Conservation (phyloP, 2,329 filamentous ascomycete species). For the Aspergillus fischeri region DNA sequence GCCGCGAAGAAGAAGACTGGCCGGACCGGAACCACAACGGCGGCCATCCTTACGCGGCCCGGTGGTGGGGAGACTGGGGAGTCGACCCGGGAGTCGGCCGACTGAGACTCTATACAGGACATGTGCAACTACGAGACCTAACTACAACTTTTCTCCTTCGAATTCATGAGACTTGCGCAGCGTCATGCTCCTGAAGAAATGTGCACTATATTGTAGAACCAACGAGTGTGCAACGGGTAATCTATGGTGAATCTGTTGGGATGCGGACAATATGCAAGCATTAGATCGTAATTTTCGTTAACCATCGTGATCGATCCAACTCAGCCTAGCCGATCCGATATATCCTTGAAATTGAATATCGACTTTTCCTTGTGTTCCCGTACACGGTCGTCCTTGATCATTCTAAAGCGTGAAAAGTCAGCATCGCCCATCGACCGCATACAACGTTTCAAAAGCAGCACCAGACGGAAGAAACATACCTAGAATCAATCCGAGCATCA, state of each 20-base stretch:
- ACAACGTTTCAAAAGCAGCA: background rate
- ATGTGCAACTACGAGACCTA: constrained; percentile 19
- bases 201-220: background rate
- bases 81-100: constrained; percentile 15
- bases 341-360: constrained; percentile 72
- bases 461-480: constrained; percentile 36
- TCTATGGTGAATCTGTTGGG: background rate
- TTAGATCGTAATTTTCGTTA: constrained; percentile 32
- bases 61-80: constrained; percentile 40
- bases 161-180: constrained; percentile 9
- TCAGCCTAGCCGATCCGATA: constrained; percentile 73
- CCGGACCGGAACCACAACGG: constrained; percentile 43
- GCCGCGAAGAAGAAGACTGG: constrained; percentile 94
- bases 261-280: constrained; percentile 9
- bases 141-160: constrained; percentile 11
- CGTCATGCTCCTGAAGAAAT: background rate
- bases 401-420: constrained; percentile 44
- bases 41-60: constrained; percentile 66
- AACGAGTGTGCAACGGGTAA: background rate
- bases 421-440: background rate
- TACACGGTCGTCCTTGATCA: constrained; percentile 87
- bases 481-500: constrained; percentile 76
- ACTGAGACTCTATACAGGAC: constrained; percentile 11
- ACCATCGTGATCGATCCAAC: constrained; percentile 1
- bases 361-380: constrained; percentile 56